Conservation (phyloP, 2,329 filamentous ascomycete species). For the Zalaria obscura region DNA sequence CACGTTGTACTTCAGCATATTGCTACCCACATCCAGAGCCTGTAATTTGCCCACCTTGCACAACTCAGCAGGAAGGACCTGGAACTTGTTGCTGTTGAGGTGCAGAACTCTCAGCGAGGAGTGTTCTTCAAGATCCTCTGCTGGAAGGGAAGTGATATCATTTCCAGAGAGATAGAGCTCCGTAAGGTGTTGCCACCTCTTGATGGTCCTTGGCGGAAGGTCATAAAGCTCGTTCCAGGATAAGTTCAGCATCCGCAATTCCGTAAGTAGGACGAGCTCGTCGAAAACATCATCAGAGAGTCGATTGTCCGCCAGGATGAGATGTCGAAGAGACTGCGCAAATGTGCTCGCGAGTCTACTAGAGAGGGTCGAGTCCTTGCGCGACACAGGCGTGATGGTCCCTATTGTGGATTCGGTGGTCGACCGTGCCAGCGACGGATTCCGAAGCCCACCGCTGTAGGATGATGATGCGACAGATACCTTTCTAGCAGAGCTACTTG, state of each 20-base stretch:
- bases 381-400: constrained; percentile 41
- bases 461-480: constrained; percentile 76
- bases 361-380: constrained; percentile 84
- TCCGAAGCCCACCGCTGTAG: constrained; percentile 42
- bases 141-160: constrained; percentile 77
- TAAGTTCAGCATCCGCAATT: constrained; percentile 78
- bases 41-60: constrained; percentile 86
- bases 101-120: constrained; percentile 79
- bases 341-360: constrained; percentile 74
- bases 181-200: constrained; percentile 75
- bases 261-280: constrained; percentile 66
- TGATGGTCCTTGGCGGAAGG: constrained; percentile 76
- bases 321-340: constrained; percentile 65
- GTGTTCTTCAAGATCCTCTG: constrained; percentile 85
- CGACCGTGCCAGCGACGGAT: constrained; percentile 64
- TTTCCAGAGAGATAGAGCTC: constrained; percentile 95
- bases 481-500: constrained; percentile 14
- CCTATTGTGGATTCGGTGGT: constrained; percentile 33
- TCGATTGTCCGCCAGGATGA: constrained; percentile 87
- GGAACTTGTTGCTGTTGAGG: constrained; percentile 96
- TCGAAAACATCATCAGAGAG: constrained; percentile 93
- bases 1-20: constrained; percentile 94
- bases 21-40: constrained; percentile 88
- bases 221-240: constrained; percentile 93
- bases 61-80: constrained; percentile 86